Evolutionary conservation across 192 early-diverging fungal genomes (phyloP).

Genomic region (Fimicolochytrium jonesii): DNA sequence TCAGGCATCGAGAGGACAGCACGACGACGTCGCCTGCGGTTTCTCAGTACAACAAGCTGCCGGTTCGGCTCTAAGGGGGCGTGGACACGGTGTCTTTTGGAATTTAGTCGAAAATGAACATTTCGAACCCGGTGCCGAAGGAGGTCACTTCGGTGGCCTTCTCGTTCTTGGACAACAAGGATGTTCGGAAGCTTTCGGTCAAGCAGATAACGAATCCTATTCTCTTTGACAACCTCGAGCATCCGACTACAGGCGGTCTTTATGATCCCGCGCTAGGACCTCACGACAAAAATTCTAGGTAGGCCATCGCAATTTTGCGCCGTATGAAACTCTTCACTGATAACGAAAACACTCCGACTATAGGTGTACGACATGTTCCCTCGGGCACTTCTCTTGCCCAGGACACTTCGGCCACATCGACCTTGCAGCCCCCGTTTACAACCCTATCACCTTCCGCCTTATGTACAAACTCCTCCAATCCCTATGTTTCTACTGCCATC

Average conservation of each 20-base stretch:
- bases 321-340: too few relatives aligned
- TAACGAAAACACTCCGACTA: too few relatives aligned
- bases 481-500: slow-evolving; percentile 86
- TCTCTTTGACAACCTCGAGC: slow-evolving; percentile 81
- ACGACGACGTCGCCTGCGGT: too few relatives aligned
- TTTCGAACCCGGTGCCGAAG: slow-evolving; percentile 72
- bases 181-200: slow-evolving; percentile 89
- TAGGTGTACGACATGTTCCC: slow-evolving; percentile 82
- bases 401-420: slow-evolving; percentile 98
- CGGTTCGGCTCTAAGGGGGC: too few relatives aligned
- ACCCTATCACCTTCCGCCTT: slow-evolving; percentile 93
- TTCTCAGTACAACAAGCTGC: too few relatives aligned
- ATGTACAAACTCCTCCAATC: slow-evolving; percentile 82
- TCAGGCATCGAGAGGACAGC: too few relatives aligned
- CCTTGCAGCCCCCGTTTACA: slow-evolving; percentile 79
- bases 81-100: too few relatives aligned
- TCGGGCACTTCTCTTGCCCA: slow-evolving; percentile 79
- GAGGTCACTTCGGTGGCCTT: slow-evolving; percentile 87
- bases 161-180: slow-evolving; percentile 81
- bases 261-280: slow-evolving; percentile 96
- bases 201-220: slow-evolving; percentile 88
- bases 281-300: slow-evolving; percentile 65
- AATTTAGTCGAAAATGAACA: slow-evolving; percentile 56
- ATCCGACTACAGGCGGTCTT: slow-evolving; percentile 86
- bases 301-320: neutral